Evolutionary conservation across 192 early-diverging fungal species (phyloP).

Genomic region (Coemansia sp.): DNA sequence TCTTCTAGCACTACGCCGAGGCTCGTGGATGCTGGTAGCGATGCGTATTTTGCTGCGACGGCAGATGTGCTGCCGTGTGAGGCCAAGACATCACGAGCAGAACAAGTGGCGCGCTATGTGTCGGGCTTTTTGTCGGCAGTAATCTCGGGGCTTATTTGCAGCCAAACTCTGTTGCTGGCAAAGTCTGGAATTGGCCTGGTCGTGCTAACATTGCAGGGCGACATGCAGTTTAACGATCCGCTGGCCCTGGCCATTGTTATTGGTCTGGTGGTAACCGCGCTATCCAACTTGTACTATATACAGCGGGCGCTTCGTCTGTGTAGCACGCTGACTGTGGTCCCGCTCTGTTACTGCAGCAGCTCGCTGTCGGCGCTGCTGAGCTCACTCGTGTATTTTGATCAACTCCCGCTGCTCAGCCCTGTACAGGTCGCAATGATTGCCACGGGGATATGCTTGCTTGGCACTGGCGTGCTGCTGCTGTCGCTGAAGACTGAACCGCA

Average conservation of each 20-base stretch:
- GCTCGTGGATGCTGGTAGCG: constrained; percentile 4
- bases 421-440: constrained; percentile 65
- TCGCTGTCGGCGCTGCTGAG: constrained; percentile 71
- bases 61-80: constrained; percentile 38
- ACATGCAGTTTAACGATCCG: constrained; percentile 68
- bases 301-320: constrained; percentile 70
- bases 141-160: constrained; percentile 67
- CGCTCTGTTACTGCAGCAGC: constrained; percentile 72
- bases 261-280: constrained; percentile 52
- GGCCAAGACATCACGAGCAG: constrained; percentile 16
- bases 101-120: constrained; percentile 36
- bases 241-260: constrained; percentile 65
- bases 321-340: constrained; percentile 72
- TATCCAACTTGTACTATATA: constrained; percentile 68
- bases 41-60: constrained; percentile 25
- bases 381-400: constrained; percentile 77
- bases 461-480: constrained; percentile 63
- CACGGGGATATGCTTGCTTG: constrained; percentile 62
- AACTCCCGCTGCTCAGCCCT: constrained; percentile 59
- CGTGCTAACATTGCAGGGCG: constrained; percentile 56
- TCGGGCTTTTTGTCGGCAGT: constrained; percentile 66
- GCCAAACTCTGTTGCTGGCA: constrained; percentile 71
- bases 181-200: constrained; percentile 75
- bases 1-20: background rate
- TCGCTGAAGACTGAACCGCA: constrained; percentile 52